A percentile compares a stretch with the other conserved stretches of the same genome.
Evolutionary conservation across 2,329 filamentous ascomycete species (phyloP).

Genomic region (Elsinoe batatas): DNA sequence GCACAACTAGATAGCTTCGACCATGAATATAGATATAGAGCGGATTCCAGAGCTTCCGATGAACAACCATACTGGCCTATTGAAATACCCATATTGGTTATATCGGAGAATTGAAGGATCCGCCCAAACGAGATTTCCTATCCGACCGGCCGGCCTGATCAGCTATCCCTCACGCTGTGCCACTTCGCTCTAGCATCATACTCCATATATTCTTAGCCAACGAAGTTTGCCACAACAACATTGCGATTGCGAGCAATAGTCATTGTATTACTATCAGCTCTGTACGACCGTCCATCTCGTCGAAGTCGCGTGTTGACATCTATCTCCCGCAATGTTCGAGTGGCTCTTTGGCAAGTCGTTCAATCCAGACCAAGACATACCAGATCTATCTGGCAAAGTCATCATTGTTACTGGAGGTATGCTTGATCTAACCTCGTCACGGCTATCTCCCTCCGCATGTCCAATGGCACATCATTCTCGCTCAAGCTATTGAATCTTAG

Average conservation of each 20-base stretch:
- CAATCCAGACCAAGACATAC: constrained; percentile 30
- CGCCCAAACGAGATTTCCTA: too few relatives aligned
- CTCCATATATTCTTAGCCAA: too few relatives aligned
- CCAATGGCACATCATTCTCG: neutral
- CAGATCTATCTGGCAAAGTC: constrained; percentile 33
- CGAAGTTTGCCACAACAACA: too few relatives aligned
- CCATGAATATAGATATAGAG: neutral
- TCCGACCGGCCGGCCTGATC: too few relatives aligned
- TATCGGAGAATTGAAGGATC: too few relatives aligned
- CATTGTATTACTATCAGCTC: neutral
- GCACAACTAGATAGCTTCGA: constrained; percentile 8
- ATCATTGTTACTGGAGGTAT: constrained; percentile 36
- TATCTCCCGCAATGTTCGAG: neutral
- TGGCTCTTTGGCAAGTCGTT: constrained; percentile 19
- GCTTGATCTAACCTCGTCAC: neutral
- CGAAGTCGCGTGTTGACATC: too few relatives aligned
- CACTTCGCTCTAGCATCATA: too few relatives aligned
- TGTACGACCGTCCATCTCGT: neutral
- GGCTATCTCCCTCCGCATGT: neutral
- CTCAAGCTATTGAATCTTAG: neutral
- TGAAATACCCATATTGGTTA: too few relatives aligned
- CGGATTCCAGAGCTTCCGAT: too few relatives aligned
- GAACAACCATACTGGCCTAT: too few relatives aligned
- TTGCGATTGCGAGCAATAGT: too few relatives aligned
- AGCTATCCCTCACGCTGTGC: too few relatives aligned